A percentile compares a stretch with the other conserved stretches of the same genome.
Evolutionary conservation across 1,284 basidiomycete species (phyloP).

Genomic region (Cryptococcus neoformans): DNA sequence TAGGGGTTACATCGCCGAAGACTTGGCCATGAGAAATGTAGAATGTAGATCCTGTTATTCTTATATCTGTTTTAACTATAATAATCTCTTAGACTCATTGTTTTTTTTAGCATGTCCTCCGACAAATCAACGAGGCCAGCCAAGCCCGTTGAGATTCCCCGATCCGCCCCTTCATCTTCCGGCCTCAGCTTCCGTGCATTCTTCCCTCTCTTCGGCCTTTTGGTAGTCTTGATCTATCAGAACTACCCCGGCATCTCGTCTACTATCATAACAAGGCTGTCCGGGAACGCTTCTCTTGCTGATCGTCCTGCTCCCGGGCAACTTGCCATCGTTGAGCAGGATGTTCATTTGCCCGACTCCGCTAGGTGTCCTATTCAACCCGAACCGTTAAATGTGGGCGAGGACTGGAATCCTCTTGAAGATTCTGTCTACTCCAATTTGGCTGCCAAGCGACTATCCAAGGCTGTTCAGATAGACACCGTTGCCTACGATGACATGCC

Average conservation of each 20-base stretch:
- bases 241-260: not conserved
- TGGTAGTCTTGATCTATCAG: not conserved
- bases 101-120: no score
- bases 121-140: no score
- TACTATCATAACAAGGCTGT: not conserved
- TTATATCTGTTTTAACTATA: no score
- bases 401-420: slow-evolving; percentile 33
- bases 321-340: not conserved
- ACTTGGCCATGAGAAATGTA: no score
- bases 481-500: slow-evolving; percentile 30
- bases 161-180: no score
- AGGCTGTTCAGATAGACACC: slow-evolving; percentile 47
- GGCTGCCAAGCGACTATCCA: slow-evolving; percentile 39
- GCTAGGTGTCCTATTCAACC: slow-evolving; percentile 41
- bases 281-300: not conserved
- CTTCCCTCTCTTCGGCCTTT: slow-evolving; percentile 1
- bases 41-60: no score
- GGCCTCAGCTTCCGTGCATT: not conserved
- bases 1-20: no score
- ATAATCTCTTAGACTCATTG: no score
- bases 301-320: no score
- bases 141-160: no score
- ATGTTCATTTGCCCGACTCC: not conserved
- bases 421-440: slow-evolving; percentile 33
- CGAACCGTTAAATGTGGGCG: slow-evolving; percentile 26